These are phyloP conservation scores for Ceratobasidium sp. DNA, from an alignment of 1,284 basidiomycete genomes.

Conservation along the genomic window DNA sequence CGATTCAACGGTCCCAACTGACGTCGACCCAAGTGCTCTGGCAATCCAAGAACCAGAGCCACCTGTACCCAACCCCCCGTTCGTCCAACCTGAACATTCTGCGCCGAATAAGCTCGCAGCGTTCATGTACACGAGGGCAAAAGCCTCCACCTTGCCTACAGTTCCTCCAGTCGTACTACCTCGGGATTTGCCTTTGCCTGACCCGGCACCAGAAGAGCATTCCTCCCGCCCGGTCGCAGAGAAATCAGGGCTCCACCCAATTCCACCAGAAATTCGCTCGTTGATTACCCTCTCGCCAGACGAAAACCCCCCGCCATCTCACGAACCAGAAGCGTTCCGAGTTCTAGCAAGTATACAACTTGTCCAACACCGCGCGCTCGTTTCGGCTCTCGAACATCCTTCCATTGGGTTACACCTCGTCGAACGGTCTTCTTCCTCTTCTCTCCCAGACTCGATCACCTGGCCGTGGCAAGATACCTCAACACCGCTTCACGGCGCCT, in stretches of 20 bases:
- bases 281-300: conserved; percentile 22
- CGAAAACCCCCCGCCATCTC: not conserved
- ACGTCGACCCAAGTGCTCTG: no score
- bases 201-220: not conserved
- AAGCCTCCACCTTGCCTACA: not conserved
- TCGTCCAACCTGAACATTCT: conserved; percentile 23
- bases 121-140: conserved; percentile 11
- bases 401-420: conserved; percentile 7
- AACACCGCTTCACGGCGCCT: conserved; percentile 29
- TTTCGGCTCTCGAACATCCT: conserved; percentile 15
- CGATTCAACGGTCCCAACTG: no score
- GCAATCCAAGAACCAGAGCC: no score
- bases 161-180: not conserved
- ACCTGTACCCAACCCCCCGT: not conserved
- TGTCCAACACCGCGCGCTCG: conserved; percentile 38
- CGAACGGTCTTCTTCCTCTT: conserved; percentile 2
- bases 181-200: no score
- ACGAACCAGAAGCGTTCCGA: not conserved
- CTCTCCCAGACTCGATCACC: not conserved
- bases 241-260: not conserved
- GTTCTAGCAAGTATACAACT: conserved; percentile 25
- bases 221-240: no score
- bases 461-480: conserved; percentile 21
- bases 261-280: conserved; percentile 17
- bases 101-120: conserved; percentile 7